Evolutionary conservation across 345 rosid species (phyloP), one percentile per base, ranked within the genome.

Genomic region (Trapa incisa): DNA sequence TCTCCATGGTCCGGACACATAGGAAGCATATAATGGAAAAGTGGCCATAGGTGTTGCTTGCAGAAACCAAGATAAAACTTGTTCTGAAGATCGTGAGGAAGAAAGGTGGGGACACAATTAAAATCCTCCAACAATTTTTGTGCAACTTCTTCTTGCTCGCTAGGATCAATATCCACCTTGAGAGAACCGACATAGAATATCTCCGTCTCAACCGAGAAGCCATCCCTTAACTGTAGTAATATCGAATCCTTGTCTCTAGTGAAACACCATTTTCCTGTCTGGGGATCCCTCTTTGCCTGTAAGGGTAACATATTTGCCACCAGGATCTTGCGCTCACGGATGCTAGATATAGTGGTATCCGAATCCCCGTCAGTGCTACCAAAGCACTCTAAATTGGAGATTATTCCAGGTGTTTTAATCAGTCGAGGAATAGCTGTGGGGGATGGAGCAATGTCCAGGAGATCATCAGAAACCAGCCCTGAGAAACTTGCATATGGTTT

Each of bases 11-110:
- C 96, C 22, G 89, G 86, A 72, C 88, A 89, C 82, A 89, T 78
- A 5, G 96, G 96, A 47, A 89, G 83, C 96, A 89, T 89, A 64
- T 89, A 89, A 73, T 89, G 96, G 65, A 89, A 86, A 36, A 89
- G 87, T 2, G 92, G 96, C 96, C 96, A 89, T 53, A 89, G 65
- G 57, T 85, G 88, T 61, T 86, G 88, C 67, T 88, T 89, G 68
- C 96, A 89, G 77, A 89, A 89, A 61, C 92, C 92, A 65, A 68
- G 78, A 71, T 89, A 89, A 69, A 76, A 89, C 66, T 80, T 89
- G 64, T 80, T 83, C 74, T 89, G 87, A n/a, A 89, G 70, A 58
- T 89, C 96, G 8, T 43, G 77, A 0, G 88, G 83, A 11, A 89
- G 67, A 80, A 89, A 89, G 7, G 91, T 80, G 8, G 92, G 96